phyloP scores from a whole-genome alignment of 2,329 filamentous ascomycete genomes.

The Cylindrodendrum hubeiense region DNA sequence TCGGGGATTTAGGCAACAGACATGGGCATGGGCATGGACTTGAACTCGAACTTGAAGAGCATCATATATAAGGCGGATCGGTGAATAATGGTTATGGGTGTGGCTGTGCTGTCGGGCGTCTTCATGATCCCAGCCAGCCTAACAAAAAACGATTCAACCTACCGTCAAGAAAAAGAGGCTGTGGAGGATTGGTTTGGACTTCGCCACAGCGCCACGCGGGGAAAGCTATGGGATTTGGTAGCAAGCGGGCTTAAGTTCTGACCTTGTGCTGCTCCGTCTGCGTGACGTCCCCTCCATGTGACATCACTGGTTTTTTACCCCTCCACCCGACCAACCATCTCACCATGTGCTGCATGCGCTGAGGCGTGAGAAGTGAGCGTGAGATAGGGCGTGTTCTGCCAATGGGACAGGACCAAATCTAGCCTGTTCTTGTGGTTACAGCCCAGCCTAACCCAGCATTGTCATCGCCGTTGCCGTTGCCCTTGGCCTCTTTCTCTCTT shows the following conservation, averaged over 20 bases:
- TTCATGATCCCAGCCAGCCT: background rate
- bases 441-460: background rate
- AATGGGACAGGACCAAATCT: background rate
- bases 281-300: background rate
- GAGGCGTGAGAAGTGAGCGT: background rate
- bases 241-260: background rate
- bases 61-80: background rate
- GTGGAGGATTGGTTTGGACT: background rate
- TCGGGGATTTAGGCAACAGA: background rate
- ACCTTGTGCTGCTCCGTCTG: background rate
- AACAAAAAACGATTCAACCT: background rate
- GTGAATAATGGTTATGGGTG: background rate
- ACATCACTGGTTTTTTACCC: constrained; percentile 1
- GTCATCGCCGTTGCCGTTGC: background rate
- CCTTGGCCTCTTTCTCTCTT: background rate
- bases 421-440: background rate
- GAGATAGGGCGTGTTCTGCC: background rate
- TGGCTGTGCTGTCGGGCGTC: background rate
- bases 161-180: background rate
- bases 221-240: background rate
- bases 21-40: background rate
- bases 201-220: constrained; percentile 7
- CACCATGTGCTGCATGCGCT: background rate
- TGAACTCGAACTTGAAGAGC: background rate
- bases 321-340: background rate